Evolutionary conservation across 345 rosid genomes (phyloP).

Genomic region (Ceriops tagal): DNA sequence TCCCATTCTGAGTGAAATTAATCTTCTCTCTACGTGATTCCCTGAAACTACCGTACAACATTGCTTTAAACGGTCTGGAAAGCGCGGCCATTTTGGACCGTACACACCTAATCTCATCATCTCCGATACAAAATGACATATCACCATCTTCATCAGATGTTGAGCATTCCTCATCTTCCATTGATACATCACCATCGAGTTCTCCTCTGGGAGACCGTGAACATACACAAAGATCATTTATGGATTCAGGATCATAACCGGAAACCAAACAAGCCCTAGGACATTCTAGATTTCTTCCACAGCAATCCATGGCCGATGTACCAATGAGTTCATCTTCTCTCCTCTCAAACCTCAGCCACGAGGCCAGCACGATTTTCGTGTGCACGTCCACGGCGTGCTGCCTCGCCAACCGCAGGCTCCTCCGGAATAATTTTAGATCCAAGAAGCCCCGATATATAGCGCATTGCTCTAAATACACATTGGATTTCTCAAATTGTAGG

Average conservation of each 20-base stretch:
- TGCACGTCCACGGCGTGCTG: slow-evolving; percentile 80
- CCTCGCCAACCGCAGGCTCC: slow-evolving; percentile 67
- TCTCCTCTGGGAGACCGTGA: slow-evolving; percentile 37
- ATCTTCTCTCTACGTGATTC: neutral
- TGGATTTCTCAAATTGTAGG: slow-evolving; percentile 54
- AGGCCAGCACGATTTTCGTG: slow-evolving; percentile 66
- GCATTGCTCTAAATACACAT: slow-evolving; percentile 63
- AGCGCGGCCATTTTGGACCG: neutral
- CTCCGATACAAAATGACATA: neutral
- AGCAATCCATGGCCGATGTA: slow-evolving; percentile 70
- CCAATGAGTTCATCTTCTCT: slow-evolving; percentile 89
- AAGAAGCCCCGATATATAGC: slow-evolving; percentile 57
- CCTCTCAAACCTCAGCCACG: slow-evolving; percentile 92
- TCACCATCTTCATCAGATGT: slow-evolving; percentile 5
- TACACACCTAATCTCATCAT: neutral
- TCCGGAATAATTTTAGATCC: slow-evolving; percentile 74
- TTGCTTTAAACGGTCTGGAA: neutral
- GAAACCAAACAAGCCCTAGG: slow-evolving; percentile 68
- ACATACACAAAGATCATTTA: slow-evolving; percentile 64
- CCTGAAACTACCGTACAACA: slow-evolving; percentile 2
- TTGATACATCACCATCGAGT: slow-evolving; percentile 23
- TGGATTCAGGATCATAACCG: slow-evolving; percentile 69
- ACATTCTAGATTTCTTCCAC: slow-evolving; percentile 78
- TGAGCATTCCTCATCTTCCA: slow-evolving; percentile 44
- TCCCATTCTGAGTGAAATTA: slow-evolving; percentile 3